phyloP scores from a whole-genome alignment of 805 yeast genomes.

The Scheffersomyces lignosus region DNA sequence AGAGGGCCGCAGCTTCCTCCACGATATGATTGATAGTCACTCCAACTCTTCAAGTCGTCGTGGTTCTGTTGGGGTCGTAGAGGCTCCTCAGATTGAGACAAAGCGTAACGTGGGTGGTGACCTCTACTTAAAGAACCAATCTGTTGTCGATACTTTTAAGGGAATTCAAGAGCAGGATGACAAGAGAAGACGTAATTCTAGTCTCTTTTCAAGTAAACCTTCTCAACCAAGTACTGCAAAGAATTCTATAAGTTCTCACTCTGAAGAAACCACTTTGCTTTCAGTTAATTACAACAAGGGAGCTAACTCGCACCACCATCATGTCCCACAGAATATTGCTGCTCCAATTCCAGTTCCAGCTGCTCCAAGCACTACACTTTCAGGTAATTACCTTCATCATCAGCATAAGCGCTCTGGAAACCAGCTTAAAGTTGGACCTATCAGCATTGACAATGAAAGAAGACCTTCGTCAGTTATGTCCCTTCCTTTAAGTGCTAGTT shows the following conservation, averaged over 20 bases:
- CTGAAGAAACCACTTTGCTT: slow-evolving; percentile 5
- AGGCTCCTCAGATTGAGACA: slow-evolving; percentile 46
- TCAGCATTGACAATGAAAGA: slow-evolving; percentile 21
- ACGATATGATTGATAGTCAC: slow-evolving; percentile 34
- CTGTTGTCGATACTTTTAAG: slow-evolving; percentile 43
- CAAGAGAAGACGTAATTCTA: slow-evolving; percentile 33
- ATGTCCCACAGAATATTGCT: slow-evolving; percentile 3
- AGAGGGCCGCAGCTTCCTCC: slow-evolving; percentile 28
- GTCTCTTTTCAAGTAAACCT: slow-evolving; percentile 19
- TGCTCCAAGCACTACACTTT: not conserved
- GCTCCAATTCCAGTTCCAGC: slow-evolving; percentile 17
- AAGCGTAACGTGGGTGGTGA: slow-evolving; percentile 48
- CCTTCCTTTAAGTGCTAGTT: slow-evolving; percentile 68
- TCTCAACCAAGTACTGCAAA: slow-evolving; percentile 16
- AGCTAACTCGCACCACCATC: not conserved
- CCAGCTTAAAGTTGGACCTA: slow-evolving; percentile 34
- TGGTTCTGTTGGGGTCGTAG: slow-evolving; percentile 19
- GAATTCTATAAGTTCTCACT: slow-evolving; percentile 12
- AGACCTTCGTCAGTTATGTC: slow-evolving; percentile 68
- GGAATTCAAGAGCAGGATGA: slow-evolving; percentile 44
- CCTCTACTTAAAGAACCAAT: slow-evolving; percentile 41
- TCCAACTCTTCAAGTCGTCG: slow-evolving; percentile 18
- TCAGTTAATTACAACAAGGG: slow-evolving; percentile 3
- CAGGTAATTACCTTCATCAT: not conserved
- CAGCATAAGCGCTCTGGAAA: not conserved